Conservation (phyloP, 202 grass and related monocot species). For the Setaria viridis region DNA sequence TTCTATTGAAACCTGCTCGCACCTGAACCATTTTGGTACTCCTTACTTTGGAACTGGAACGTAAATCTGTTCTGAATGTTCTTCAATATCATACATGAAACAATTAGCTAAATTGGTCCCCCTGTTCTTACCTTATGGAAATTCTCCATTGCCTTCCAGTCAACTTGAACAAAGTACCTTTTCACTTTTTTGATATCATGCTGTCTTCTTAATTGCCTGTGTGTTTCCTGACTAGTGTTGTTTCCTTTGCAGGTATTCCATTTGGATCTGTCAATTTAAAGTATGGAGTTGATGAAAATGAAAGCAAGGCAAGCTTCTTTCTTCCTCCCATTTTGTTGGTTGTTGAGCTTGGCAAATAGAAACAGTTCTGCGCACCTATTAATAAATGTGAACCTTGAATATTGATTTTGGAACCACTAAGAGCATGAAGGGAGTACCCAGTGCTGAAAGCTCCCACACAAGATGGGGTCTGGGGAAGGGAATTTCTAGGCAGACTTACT, state of each 20-base stretch:
- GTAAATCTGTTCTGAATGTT: neutral
- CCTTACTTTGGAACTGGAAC: neutral
- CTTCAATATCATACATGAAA: conserved; percentile 8
- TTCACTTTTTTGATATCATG: conserved; percentile 16
- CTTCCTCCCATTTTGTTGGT: conserved; percentile 36
- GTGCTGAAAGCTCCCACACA: neutral
- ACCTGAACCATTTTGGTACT: neutral
- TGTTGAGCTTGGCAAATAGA: conserved; percentile 32
- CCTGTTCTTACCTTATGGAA: neutral
- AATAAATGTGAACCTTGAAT: conserved; percentile 2
- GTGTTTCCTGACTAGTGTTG: conserved; percentile 30
- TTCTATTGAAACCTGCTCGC: neutral
- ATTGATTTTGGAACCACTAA: conserved; percentile 1
- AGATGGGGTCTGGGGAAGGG: neutral
- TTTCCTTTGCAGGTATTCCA: conserved; percentile 76
- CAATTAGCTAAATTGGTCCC: neutral
- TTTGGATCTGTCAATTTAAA: conserved; percentile 97
- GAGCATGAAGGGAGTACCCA: neutral
- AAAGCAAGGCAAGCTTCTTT: conserved; percentile 90
- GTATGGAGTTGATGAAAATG: conserved; percentile 91
- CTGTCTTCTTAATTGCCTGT: conserved; percentile 30
- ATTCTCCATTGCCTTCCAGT: neutral
- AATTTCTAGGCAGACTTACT: neutral
- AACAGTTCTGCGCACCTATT: conserved; percentile 1
- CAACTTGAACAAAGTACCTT: neutral